These are phyloP conservation scores for Xylaria hypoxylon DNA, from an alignment of 2,329 filamentous ascomycete species.

Conservation along the genomic window DNA sequence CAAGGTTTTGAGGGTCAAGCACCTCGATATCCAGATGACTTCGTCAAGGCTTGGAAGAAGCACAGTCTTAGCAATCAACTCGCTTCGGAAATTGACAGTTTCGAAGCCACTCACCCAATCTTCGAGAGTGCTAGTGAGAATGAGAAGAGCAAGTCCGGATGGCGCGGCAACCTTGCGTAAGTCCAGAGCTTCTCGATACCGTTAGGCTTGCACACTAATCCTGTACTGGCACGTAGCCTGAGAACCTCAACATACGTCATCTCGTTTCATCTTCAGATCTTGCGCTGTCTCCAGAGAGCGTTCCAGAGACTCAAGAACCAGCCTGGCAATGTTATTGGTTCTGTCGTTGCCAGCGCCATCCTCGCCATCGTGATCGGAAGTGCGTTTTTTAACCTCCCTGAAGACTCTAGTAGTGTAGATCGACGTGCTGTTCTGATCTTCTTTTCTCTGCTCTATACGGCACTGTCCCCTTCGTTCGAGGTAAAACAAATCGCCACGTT, in stretches of 20 bases:
- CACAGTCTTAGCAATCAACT: constrained; percentile 52
- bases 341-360: constrained; percentile 73
- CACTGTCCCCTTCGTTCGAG: constrained; percentile 79
- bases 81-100: neutral
- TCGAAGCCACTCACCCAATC: neutral
- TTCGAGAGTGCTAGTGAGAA: too few species aligned
- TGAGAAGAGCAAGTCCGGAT: too few species aligned
- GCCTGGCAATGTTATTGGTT: neutral
- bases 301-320: constrained; percentile 6
- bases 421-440: constrained; percentile 79
- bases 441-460: too few species aligned
- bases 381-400: constrained; percentile 79
- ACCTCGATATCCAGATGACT: constrained; percentile 70
- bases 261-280: too few species aligned
- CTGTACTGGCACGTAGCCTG: too few species aligned
- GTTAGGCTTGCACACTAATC: too few species aligned
- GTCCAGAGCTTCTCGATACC: too few species aligned
- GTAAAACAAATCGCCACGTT: too few species aligned
- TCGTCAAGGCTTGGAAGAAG: constrained; percentile 66
- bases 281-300: neutral
- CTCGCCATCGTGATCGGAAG: constrained; percentile 81
- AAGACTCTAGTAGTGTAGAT: constrained; percentile 76
- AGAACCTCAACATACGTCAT: too few species aligned
- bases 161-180: too few species aligned
- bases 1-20: constrained; percentile 65